Percentiles rank a stretch among this genome's conserved stretches.
phyloP scores from a whole-genome alignment of 2,329 filamentous ascomycete genomes.

The Claviceps maximensis region DNA sequence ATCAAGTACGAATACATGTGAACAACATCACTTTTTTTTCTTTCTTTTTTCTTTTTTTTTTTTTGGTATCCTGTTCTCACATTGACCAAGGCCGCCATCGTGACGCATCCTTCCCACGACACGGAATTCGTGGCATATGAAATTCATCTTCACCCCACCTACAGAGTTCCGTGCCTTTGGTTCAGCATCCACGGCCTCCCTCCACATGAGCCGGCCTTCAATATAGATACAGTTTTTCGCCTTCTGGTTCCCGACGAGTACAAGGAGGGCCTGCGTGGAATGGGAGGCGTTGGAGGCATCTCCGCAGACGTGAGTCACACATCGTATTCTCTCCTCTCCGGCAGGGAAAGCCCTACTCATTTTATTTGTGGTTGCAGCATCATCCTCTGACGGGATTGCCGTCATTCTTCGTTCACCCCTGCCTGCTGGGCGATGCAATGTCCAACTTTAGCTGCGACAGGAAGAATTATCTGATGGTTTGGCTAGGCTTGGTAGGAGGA shows the following conservation, averaged over 20 bases:
- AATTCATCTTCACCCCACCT: slow-evolving; percentile 62
- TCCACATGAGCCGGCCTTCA: slow-evolving; percentile 40
- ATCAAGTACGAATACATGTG: slow-evolving; percentile 28
- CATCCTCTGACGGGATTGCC: slow-evolving; percentile 71
- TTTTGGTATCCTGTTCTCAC: slow-evolving; percentile 10
- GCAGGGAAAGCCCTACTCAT: slow-evolving; percentile 20
- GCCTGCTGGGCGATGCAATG: slow-evolving; percentile 75
- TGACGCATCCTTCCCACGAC: slow-evolving; percentile 18
- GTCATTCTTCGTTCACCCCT: slow-evolving; percentile 86
- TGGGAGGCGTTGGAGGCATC: slow-evolving; percentile 58
- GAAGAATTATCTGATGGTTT: slow-evolving; percentile 68
- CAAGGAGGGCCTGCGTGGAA: slow-evolving; percentile 44
- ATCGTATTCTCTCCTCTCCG: background rate
- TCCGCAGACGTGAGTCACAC: slow-evolving; percentile 56
- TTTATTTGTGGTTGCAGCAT: slow-evolving; percentile 39
- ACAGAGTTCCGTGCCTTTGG: slow-evolving; percentile 63
- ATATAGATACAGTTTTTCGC: slow-evolving; percentile 57
- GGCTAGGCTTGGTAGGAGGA: slow-evolving; percentile 77
- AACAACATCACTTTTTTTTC: background rate
- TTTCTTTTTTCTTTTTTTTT: background rate
- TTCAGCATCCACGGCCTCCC: slow-evolving; percentile 52
- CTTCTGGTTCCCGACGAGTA: slow-evolving; percentile 55
- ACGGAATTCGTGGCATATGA: slow-evolving; percentile 51
- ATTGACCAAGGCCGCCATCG: slow-evolving; percentile 26
- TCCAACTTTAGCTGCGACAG: slow-evolving; percentile 45